A percentile compares a stretch with the other conserved stretches of the same genome.
These are phyloP conservation scores for Ophiostoma fasciatum DNA, from an alignment of 2,329 filamentous ascomycete genomes.

Conservation along the genomic window DNA sequence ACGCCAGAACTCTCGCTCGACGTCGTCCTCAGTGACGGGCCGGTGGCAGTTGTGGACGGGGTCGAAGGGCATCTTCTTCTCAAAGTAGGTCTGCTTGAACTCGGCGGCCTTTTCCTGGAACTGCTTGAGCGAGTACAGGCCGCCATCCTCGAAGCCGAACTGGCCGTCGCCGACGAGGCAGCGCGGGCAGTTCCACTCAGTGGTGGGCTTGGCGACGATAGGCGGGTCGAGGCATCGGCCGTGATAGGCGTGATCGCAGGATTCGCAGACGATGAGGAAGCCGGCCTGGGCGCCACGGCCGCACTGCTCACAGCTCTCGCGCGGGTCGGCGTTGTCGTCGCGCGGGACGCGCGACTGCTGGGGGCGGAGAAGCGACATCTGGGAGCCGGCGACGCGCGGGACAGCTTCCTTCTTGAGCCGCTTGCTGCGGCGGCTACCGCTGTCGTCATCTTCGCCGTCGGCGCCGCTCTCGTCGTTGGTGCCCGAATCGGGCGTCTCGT, in stretches of 20 bases:
- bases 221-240: slow-evolving; percentile 80
- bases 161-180: slow-evolving; percentile 93
- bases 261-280: slow-evolving; percentile 70
- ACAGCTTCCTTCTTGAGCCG: slow-evolving; percentile 69
- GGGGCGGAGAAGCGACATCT: slow-evolving; percentile 89
- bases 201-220: slow-evolving; percentile 58
- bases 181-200: slow-evolving; percentile 91
- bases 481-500: slow-evolving; percentile 34
- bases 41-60: slow-evolving; percentile 66
- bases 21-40: slow-evolving; percentile 82
- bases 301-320: slow-evolving; percentile 69
- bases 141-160: slow-evolving; percentile 94
- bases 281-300: slow-evolving; percentile 60
- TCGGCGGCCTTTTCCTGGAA: slow-evolving; percentile 93
- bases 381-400: slow-evolving; percentile 84
- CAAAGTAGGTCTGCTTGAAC: slow-evolving; percentile 91
- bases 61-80: slow-evolving; percentile 78
- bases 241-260: slow-evolving; percentile 81
- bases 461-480: slow-evolving; percentile 33
- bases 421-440: slow-evolving; percentile 72
- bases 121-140: slow-evolving; percentile 83
- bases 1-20: slow-evolving; percentile 94
- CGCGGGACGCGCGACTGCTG: slow-evolving; percentile 52
- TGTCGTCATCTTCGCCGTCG: slow-evolving; percentile 45
- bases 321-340: slow-evolving; percentile 31